A percentile compares a stretch with the other conserved stretches of the same genome.
Evolutionary conservation across 129 eudicot species (phyloP).

Genomic region (Glebionis coronaria): DNA sequence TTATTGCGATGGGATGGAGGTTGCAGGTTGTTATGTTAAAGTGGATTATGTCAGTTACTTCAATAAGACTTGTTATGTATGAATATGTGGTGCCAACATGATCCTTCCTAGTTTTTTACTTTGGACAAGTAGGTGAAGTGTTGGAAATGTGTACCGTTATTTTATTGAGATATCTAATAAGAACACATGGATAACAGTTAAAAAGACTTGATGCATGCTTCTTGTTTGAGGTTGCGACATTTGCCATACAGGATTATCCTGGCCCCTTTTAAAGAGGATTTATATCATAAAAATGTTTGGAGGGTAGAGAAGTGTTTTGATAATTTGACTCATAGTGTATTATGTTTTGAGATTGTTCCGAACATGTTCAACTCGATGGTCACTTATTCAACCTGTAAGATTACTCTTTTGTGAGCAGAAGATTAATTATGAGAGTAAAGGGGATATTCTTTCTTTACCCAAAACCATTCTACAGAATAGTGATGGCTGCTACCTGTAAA

Average conservation of each 20-base stretch:
- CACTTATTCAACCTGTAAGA: background rate
- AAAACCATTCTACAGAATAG: constrained; percentile 1
- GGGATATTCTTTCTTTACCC: constrained; percentile 3
- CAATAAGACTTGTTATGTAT: constrained; percentile 31
- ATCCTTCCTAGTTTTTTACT: no score
- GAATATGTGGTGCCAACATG: constrained; percentile 18
- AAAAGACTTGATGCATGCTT: constrained; percentile 27
- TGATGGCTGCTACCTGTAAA: background rate
- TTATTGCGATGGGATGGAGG: constrained; percentile 23
- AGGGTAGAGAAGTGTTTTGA: constrained; percentile 15
- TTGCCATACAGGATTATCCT: constrained; percentile 21
- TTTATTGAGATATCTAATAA: constrained; percentile 34
- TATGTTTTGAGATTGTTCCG: constrained; percentile 19
- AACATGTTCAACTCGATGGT: constrained; percentile 20
- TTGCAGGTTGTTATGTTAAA: constrained; percentile 20
- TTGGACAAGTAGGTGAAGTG: constrained; percentile 2
- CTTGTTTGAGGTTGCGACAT: constrained; percentile 31
- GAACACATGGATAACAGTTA: constrained; percentile 31
- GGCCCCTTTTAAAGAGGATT: constrained; percentile 27
- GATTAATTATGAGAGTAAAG: constrained; percentile 2
- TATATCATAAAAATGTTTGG: constrained; percentile 19
- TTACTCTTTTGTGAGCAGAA: constrained; percentile 5
- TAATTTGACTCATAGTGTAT: constrained; percentile 1
- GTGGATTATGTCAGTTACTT: constrained; percentile 35
- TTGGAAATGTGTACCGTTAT: constrained; percentile 30